A percentile compares a stretch with the other conserved stretches of the same genome.
phyloP scores from a whole-genome alignment of 2,329 filamentous ascomycete species.

The Fusarium goolgardi region DNA sequence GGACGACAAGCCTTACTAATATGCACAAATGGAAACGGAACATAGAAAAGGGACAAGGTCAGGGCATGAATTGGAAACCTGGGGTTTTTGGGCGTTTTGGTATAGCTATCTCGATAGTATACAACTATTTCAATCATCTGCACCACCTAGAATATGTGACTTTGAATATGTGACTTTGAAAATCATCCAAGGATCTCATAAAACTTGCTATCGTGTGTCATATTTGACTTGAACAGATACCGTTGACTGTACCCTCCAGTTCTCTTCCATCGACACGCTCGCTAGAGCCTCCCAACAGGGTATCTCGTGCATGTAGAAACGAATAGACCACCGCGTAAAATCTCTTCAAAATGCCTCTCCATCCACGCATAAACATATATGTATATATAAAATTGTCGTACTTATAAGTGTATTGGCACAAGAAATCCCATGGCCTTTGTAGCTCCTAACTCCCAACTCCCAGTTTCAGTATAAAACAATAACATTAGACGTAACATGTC shows the following conservation, averaged over 20 bases:
- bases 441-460: constrained; percentile 32
- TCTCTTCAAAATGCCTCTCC: constrained; percentile 29
- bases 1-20: neutral
- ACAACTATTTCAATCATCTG: constrained; percentile 8
- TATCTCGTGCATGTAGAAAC: constrained; percentile 49
- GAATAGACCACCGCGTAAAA: constrained; percentile 44
- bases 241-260: constrained; percentile 5
- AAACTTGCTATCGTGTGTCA: constrained; percentile 4
- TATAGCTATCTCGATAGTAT: constrained; percentile 4
- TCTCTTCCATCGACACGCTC: constrained; percentile 25
- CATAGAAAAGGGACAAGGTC: neutral
- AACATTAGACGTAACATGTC: constrained; percentile 32
- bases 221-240: constrained; percentile 5
- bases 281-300: constrained; percentile 44
- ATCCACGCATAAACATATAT: constrained; percentile 19
- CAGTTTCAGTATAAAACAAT: constrained; percentile 27
- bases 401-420: constrained; percentile 11
- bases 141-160: neutral
- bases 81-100: constrained; percentile 9
- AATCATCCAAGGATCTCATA: constrained; percentile 2
- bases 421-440: constrained; percentile 12
- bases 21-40: neutral
- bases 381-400: constrained; percentile 20
- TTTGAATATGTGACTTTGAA: neutral
- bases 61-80: constrained; percentile 31